Conservation (phyloP, 768 basidiomycete species). For the Amanita rimosa region DNA sequence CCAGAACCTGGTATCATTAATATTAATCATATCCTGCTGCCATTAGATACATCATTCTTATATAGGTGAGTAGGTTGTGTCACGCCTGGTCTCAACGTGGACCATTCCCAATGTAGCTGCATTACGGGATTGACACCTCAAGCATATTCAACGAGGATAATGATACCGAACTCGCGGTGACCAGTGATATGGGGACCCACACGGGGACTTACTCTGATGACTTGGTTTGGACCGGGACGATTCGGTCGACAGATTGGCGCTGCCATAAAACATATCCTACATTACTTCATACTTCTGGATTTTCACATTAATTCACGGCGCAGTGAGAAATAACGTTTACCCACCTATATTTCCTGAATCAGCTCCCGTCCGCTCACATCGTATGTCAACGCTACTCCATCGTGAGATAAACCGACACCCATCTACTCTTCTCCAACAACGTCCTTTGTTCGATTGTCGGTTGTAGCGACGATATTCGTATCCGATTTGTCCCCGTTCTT, state of each 20-base stretch:
- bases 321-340: neutral
- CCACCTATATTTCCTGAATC: no score
- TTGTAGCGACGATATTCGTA: constrained; percentile 30
- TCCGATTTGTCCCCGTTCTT: constrained; percentile 11
- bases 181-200: neutral
- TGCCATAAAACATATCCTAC: neutral
- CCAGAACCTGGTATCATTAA: no score
- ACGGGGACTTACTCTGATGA: neutral
- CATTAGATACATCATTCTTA: no score
- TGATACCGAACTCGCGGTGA: neutral
- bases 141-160: neutral
- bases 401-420: constrained; percentile 8
- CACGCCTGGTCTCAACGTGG: no score
- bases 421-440: constrained; percentile 19
- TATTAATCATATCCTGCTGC: no score
- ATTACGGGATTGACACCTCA: neutral
- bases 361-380: neutral
- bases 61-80: no score
- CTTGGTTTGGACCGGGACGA: neutral
- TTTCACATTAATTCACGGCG: neutral
- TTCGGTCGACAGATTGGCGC: neutral
- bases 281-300: neutral
- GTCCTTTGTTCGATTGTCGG: constrained; percentile 55
- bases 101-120: no score
- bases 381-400: neutral